These are phyloP conservation scores for Amanita molliuscula DNA, from an alignment of 768 basidiomycete species.

Conservation along the genomic window DNA sequence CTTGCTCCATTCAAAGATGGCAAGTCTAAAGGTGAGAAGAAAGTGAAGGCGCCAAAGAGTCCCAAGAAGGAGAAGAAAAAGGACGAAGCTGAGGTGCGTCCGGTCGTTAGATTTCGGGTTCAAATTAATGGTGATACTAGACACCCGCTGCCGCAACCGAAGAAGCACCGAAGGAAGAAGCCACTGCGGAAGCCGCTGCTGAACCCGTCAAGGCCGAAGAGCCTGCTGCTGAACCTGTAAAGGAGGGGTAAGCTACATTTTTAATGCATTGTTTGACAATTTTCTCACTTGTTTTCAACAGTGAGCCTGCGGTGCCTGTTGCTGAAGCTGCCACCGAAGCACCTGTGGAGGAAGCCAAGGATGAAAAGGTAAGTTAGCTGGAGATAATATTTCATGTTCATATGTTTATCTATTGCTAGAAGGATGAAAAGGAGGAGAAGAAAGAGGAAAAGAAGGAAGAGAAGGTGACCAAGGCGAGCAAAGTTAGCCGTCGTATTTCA, in stretches of 20 bases:
- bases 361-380: conserved; percentile 43
- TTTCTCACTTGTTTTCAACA: conserved; percentile 17
- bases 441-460: conserved; percentile 38
- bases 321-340: conserved; percentile 32
- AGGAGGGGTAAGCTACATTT: conserved; percentile 52
- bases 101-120: conserved; percentile 7
- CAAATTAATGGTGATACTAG: not conserved
- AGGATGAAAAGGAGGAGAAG: conserved; percentile 33
- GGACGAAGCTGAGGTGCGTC: conserved; percentile 47
- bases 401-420: not conserved
- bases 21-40: conserved; percentile 51
- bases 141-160: conserved; percentile 23
- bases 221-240: conserved; percentile 44
- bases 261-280: not conserved
- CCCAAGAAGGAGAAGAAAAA: conserved; percentile 81
- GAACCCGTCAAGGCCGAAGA: conserved; percentile 33
- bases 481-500: conserved; percentile 78
- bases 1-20: conserved; percentile 72
- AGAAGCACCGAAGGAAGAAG: conserved; percentile 31
- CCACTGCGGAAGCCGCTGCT: conserved; percentile 28
- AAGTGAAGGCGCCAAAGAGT: conserved; percentile 59
- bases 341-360: conserved; percentile 44
- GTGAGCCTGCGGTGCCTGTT: conserved; percentile 32
- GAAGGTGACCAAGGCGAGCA: conserved; percentile 38
- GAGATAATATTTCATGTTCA: not conserved